A percentile compares a stretch with the other conserved stretches of the same genome.
Conservation (phyloP, 164 flowering plant genomes). For the Vitis rotundifolia region DNA sequence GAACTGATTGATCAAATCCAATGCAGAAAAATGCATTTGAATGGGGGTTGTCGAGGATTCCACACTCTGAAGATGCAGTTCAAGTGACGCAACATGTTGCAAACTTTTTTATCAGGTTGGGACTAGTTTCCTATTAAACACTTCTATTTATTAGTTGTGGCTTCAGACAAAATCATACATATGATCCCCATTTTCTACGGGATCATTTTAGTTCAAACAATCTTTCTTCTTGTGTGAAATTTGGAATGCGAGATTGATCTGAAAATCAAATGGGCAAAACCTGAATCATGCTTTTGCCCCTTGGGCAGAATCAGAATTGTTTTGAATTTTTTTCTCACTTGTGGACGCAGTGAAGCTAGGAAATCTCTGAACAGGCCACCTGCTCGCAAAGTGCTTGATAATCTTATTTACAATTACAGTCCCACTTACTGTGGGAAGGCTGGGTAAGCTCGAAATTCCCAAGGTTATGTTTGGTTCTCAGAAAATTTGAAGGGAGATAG, state of each 20-base stretch:
- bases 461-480: no score
- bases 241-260: no score
- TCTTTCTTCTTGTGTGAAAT: no score
- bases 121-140: neutral
- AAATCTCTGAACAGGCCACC: conserved; percentile 82
- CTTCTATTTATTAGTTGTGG: neutral
- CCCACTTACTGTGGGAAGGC: conserved; percentile 90
- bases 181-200: neutral
- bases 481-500: no score
- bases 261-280: no score
- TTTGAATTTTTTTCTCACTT: neutral
- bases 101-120: conserved; percentile 80
- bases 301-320: no score
- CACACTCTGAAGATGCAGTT: conserved; percentile 93
- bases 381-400: conserved; percentile 57
- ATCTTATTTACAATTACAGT: conserved; percentile 89
- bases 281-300: no score
- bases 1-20: conserved; percentile 1
- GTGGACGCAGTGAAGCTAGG: conserved; percentile 79
- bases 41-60: conserved; percentile 87
- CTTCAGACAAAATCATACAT: no score
- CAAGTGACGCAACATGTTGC: conserved; percentile 88
- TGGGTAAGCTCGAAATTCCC: conserved; percentile 53
- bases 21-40: conserved; percentile 98
- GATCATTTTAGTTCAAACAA: no score